phyloP scores from a whole-genome alignment of 495 filamentous ascomycete genomes.

The Tuber magnatum region DNA sequence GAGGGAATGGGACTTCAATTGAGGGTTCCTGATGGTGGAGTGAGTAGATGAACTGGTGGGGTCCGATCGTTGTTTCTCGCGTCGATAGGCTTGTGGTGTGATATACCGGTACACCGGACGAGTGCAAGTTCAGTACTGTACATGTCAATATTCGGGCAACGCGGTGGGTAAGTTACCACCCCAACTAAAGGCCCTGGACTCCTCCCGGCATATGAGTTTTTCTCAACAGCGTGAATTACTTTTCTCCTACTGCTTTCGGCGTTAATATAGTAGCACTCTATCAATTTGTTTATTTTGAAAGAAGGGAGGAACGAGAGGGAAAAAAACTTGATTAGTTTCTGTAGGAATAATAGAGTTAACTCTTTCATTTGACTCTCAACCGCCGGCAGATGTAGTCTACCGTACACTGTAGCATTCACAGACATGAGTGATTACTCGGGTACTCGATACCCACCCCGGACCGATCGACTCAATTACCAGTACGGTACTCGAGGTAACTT shows the following conservation, averaged over 20 bases:
- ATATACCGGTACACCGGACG: neutral
- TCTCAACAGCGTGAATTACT: neutral
- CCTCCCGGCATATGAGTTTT: neutral
- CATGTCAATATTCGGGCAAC: neutral
- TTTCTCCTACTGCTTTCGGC: neutral
- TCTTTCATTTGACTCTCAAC: neutral
- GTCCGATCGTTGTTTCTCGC: conserved; percentile 5
- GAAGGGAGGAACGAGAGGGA: neutral
- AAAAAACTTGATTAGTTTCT: neutral
- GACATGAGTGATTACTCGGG: neutral
- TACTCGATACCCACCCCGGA: neutral
- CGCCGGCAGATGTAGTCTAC: neutral
- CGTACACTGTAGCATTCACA: neutral
- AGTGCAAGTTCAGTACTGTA: neutral
- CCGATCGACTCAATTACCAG: neutral
- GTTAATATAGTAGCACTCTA: neutral
- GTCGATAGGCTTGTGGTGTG: neutral
- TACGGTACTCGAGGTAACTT: neutral
- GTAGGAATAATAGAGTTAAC: neutral
- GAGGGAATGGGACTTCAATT: conserved; percentile 2
- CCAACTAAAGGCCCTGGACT: neutral
- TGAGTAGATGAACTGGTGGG: conserved; percentile 9
- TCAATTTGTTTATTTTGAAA: neutral
- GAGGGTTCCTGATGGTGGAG: conserved; percentile 11
- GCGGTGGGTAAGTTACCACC: neutral